Evolutionary conservation across 148 eudicot genomes (phyloP).

Genomic region (Arctostaphylos glauca): DNA sequence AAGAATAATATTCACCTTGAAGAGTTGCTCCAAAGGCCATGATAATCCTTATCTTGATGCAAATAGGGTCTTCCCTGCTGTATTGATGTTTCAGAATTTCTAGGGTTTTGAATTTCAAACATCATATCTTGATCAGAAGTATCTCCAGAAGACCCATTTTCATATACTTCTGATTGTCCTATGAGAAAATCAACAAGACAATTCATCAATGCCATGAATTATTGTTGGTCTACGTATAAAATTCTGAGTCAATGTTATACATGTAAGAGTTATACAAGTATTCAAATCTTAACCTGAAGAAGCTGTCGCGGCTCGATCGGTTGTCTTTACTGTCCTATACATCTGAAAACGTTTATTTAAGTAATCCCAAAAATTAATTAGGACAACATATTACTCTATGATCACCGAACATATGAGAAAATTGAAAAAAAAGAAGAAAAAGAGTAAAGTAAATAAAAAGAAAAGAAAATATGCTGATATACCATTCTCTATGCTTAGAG

Average conservation of each 20-base stretch:
- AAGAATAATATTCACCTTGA: slow-evolving; percentile 55
- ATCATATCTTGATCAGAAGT: slow-evolving; percentile 61
- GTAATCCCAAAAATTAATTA: background rate
- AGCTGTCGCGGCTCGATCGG: slow-evolving; percentile 77
- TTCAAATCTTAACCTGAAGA: slow-evolving; percentile 51
- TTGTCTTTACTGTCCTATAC: slow-evolving; percentile 97
- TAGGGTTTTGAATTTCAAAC: slow-evolving; percentile 51
- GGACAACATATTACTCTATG: background rate
- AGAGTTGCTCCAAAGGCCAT: slow-evolving; percentile 90
- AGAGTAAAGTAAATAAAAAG: background rate
- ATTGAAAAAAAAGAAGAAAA: background rate
- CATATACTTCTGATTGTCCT: slow-evolving; percentile 66
- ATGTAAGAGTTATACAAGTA: too few species aligned
- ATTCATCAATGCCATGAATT: too few species aligned
- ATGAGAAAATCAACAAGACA: background rate
- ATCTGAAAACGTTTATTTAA: slow-evolving; percentile 13
- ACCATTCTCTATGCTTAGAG: background rate
- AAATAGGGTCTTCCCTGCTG: slow-evolving; percentile 41
- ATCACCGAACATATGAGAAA: background rate
- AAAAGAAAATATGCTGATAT: background rate
- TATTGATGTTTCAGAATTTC: slow-evolving; percentile 43
- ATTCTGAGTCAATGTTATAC: too few species aligned
- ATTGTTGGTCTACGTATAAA: too few species aligned
- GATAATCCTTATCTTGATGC: slow-evolving; percentile 47
- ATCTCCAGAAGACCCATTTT: slow-evolving; percentile 84